Conservation (phyloP, 768 basidiomycete species). For the Serendipita sp. region DNA sequence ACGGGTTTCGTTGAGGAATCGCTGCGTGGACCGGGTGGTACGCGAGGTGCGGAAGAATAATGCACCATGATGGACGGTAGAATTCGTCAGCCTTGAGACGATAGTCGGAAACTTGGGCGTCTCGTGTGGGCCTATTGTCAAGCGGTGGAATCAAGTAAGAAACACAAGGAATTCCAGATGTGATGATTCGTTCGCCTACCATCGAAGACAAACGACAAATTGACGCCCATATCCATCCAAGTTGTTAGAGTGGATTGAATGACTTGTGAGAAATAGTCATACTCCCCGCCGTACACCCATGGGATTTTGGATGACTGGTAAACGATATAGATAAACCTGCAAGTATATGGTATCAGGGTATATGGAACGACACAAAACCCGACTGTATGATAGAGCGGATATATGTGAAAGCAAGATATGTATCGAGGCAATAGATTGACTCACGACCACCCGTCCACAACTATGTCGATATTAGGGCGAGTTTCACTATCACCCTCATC, state of each 20-base stretch:
- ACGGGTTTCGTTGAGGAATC: slow-evolving; percentile 56
- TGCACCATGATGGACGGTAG: slow-evolving; percentile 41
- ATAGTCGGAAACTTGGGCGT: slow-evolving; percentile 57
- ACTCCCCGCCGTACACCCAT: slow-evolving; percentile 82
- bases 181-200: slow-evolving; percentile 28
- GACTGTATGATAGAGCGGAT: too few relatives aligned
- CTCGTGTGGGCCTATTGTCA: slow-evolving; percentile 37
- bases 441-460: slow-evolving; percentile 82
- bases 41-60: slow-evolving; percentile 72
- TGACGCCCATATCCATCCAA: slow-evolving; percentile 52
- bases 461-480: slow-evolving; percentile 27
- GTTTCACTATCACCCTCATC: background rate
- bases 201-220: slow-evolving; percentile 65
- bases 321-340: slow-evolving; percentile 61
- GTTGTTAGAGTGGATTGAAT: slow-evolving; percentile 38
- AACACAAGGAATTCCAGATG: background rate
- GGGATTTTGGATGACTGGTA: slow-evolving; percentile 43
- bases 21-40: slow-evolving; percentile 40
- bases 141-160: background rate
- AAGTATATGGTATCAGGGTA: too few relatives aligned
- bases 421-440: slow-evolving; percentile 19
- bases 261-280: slow-evolving; percentile 34
- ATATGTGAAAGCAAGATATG: too few relatives aligned
- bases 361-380: too few relatives aligned
- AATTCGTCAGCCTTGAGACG: slow-evolving; percentile 39